Evolutionary conservation across 2,329 filamentous ascomycete genomes (phyloP).

Genomic region (Fusarium domesticum): DNA sequence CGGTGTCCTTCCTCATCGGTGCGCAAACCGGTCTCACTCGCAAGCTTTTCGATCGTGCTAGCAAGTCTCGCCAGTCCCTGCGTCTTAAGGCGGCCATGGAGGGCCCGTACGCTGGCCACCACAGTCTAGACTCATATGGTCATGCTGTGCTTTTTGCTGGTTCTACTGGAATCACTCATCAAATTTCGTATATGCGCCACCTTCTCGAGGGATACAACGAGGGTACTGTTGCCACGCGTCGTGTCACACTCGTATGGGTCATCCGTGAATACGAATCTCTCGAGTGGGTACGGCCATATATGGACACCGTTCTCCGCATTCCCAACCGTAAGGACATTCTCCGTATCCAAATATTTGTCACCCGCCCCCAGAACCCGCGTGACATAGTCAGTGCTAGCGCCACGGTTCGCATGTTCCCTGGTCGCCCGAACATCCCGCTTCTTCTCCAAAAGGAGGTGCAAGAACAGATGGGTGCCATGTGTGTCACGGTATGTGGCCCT

Average conservation of each 20-base stretch:
- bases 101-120: slow-evolving; percentile 82
- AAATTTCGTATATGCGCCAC: slow-evolving; percentile 82
- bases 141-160: slow-evolving; percentile 88
- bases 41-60: slow-evolving; percentile 70
- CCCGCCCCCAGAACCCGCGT: slow-evolving; percentile 77
- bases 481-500: slow-evolving; percentile 76
- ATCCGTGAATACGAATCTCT: slow-evolving; percentile 85
- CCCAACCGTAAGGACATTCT: slow-evolving; percentile 78
- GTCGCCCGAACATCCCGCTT: slow-evolving; percentile 76
- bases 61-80: slow-evolving; percentile 51
- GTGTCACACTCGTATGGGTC: slow-evolving; percentile 85
- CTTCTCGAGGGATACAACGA: slow-evolving; percentile 66
- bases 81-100: slow-evolving; percentile 73
- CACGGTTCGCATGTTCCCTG: slow-evolving; percentile 89
- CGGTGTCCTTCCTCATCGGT: slow-evolving; percentile 79
- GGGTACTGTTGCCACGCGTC: slow-evolving; percentile 74
- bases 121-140: slow-evolving; percentile 87
- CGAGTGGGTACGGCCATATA: slow-evolving; percentile 90
- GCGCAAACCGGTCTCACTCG: slow-evolving; percentile 87
- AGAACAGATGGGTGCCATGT: slow-evolving; percentile 83
- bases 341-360: slow-evolving; percentile 85
- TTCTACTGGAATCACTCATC: slow-evolving; percentile 92
- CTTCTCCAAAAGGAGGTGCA: slow-evolving; percentile 80
- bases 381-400: slow-evolving; percentile 73
- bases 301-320: slow-evolving; percentile 71